These are phyloP conservation scores for Termitomyces titanicus DNA, from an alignment of 768 basidiomycete species.

Conservation along the genomic window DNA sequence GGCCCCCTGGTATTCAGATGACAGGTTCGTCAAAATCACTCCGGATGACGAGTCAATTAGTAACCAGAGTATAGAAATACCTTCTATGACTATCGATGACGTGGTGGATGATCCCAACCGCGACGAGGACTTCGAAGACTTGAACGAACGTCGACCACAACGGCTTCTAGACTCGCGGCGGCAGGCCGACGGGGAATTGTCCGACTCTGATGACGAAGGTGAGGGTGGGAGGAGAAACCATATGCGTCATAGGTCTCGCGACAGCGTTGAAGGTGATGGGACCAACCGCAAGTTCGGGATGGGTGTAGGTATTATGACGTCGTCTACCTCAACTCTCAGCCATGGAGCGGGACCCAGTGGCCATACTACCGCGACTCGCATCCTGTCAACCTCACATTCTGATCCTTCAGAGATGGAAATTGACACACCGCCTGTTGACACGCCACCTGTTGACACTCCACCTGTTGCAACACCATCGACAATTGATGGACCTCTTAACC, in stretches of 20 bases:
- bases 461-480: neutral
- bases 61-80: slow-evolving; percentile 58
- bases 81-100: slow-evolving; percentile 79
- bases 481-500: slow-evolving; percentile 15
- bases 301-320: slow-evolving; percentile 68
- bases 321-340: slow-evolving; percentile 48
- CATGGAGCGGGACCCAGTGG: slow-evolving; percentile 78
- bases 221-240: slow-evolving; percentile 80
- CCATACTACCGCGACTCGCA: slow-evolving; percentile 50
- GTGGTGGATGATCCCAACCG: slow-evolving; percentile 75
- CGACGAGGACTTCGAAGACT: slow-evolving; percentile 79
- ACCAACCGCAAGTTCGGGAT: slow-evolving; percentile 57
- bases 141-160: slow-evolving; percentile 73
- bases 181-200: slow-evolving; percentile 85
- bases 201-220: slow-evolving; percentile 98
- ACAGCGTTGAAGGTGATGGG: slow-evolving; percentile 41
- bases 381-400: slow-evolving; percentile 31
- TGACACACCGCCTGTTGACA: slow-evolving; percentile 29
- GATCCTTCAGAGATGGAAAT: slow-evolving; percentile 36
- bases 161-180: slow-evolving; percentile 76
- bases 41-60: neutral
- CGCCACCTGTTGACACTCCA: slow-evolving; percentile 24
- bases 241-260: slow-evolving; percentile 51
- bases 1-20: slow-evolving; percentile 93
- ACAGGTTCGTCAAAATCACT: slow-evolving; percentile 46